Base-by-base conservation (phyloP, 2,329 filamentous ascomycete genomes). In the Fusarium xyrophilum region DNA sequence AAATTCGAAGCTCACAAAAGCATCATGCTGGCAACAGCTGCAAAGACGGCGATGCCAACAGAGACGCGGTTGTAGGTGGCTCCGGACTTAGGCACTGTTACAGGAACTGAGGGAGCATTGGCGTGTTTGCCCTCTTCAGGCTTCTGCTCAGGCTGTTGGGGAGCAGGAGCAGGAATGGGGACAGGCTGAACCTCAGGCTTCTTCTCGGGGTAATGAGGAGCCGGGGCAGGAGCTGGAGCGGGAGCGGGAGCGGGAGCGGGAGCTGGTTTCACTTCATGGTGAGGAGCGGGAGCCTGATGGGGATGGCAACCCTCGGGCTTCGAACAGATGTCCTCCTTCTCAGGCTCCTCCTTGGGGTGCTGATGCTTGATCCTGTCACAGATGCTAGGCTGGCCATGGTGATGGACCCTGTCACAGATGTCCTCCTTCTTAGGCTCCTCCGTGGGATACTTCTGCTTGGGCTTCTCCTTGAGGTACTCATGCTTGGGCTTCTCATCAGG, bases 51-150 rank as follows among this genome's bases (percentile, higher is more conserved):
- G 42, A 58, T 39, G 17, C 51, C 28, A 9, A 58, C 52, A 14
- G 72, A 69, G 56, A 62, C 56, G 38, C 50, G 50, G n/a, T 51
- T 60, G 56, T 54, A 69, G 36, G 39, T 67, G 11, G 59, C 69
- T 12, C 47, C 68, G n/a, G 71, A 67, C 23, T 66, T 63, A 35
- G 69, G 57, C 19, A 74, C 72, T 19, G 56, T 63, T 28, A 60
- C 11, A 11, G 73, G 73, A 23, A 52, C 40, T 23, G 38, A 35
- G 11, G 62, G 61, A 43, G 53, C 47, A 14, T 56, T 54, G 13
- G 30, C 47, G 13, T 21, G 8, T 39, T 30, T 46, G 17, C 23
- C 53, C 19, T 23, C 56, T 23, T 28, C 48, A 11, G 60, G 36
- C 40, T 42, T 50, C 27, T 46, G 38, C 27, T 56, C 39, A 19